A percentile compares a stretch with the other conserved stretches of the same genome.
Conservation (phyloP, 75 land plant species). For the Ceratopteris richardii region DNA sequence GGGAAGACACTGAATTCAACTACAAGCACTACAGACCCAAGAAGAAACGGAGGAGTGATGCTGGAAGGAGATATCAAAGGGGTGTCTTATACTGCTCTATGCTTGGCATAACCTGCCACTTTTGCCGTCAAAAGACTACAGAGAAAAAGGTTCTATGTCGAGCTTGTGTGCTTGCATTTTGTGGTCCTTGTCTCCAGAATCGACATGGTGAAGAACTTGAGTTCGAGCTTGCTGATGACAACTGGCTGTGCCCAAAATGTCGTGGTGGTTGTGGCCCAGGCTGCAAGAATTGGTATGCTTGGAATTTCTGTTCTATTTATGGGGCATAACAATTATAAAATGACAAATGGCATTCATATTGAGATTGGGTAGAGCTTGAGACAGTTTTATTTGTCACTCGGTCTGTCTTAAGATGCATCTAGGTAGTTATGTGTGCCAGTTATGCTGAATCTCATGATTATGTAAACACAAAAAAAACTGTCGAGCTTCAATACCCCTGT, state of each 20-base stretch:
- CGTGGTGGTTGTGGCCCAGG: constrained; percentile 33
- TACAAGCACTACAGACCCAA: not conserved
- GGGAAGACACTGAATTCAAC: too few relatives aligned
- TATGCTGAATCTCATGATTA: too few relatives aligned
- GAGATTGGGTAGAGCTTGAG: too few relatives aligned
- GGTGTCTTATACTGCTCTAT: constrained; percentile 17
- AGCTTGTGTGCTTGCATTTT: constrained; percentile 12
- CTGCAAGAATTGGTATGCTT: constrained; percentile 24
- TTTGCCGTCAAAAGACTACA: constrained; percentile 27
- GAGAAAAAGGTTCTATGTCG: constrained; percentile 4
- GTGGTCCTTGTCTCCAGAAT: constrained; percentile 21
- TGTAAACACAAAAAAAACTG: too few relatives aligned
- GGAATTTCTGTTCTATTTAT: too few relatives aligned
- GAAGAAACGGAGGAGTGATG: constrained; percentile 10
- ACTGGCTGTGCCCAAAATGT: constrained; percentile 34
- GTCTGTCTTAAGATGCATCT: too few relatives aligned
- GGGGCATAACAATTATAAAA: too few relatives aligned
- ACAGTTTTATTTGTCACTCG: not conserved
- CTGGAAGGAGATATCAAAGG: constrained; percentile 19
- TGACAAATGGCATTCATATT: too few relatives aligned
- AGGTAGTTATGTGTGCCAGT: too few relatives aligned
- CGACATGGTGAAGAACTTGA: constrained; percentile 24
- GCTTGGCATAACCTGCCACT: constrained; percentile 27
- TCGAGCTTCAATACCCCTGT: too few relatives aligned
- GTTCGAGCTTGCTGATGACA: constrained; percentile 12